A percentile compares a stretch with the other conserved stretches of the same genome.
phyloP scores from a whole-genome alignment of 345 rosid genomes.

The Salix viminalis region DNA sequence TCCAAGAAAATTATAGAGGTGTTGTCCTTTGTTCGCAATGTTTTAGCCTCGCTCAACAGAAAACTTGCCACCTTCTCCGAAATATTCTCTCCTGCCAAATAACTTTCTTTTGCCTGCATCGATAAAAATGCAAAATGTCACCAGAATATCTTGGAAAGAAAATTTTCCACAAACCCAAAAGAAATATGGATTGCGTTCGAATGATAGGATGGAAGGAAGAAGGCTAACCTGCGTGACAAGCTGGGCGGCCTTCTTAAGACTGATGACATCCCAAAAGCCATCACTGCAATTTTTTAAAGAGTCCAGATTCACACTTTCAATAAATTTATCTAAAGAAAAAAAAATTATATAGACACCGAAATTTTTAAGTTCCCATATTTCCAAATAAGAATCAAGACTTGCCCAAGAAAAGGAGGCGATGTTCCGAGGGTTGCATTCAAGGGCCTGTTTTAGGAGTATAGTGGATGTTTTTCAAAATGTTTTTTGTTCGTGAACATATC shows the following conservation, averaged over 20 bases:
- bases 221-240: constrained; percentile 59
- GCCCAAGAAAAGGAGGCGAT: not conserved
- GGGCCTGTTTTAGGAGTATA: no score
- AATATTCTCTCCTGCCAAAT: constrained; percentile 35
- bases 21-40: constrained; percentile 87
- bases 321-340: not conserved
- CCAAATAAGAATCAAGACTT: no score
- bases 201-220: not conserved
- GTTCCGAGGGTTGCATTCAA: not conserved
- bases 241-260: constrained; percentile 69
- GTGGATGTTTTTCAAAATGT: no score
- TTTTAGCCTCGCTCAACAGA: constrained; percentile 76
- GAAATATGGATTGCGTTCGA: no score
- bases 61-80: constrained; percentile 73
- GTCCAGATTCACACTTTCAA: not conserved
- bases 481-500: no score
- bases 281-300: constrained; percentile 48
- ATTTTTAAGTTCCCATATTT: not conserved
- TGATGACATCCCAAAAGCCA: constrained; percentile 91
- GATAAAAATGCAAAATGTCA: not conserved
- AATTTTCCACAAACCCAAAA: no score
- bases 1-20: constrained; percentile 84
- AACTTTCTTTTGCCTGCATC: constrained; percentile 54
- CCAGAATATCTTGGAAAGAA: not conserved
- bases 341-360: not conserved